Percentiles rank a stretch among this genome's conserved stretches.
Conservation (phyloP, 345 rosid genomes). For the Linum lewisii region DNA sequence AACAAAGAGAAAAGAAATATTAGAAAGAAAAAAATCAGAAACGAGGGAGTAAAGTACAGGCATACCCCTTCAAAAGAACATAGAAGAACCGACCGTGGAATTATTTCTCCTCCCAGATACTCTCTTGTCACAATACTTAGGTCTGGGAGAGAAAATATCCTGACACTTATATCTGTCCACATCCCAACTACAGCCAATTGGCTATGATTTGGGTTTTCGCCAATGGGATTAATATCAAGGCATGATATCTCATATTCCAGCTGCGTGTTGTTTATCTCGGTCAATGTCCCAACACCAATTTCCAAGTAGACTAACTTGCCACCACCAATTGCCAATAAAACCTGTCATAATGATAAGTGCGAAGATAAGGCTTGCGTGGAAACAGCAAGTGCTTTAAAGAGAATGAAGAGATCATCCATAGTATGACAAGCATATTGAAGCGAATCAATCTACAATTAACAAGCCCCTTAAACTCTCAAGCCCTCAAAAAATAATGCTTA, state of each 20-base stretch:
- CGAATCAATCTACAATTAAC: too few relatives aligned
- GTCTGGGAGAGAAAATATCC: slow-evolving; percentile 68
- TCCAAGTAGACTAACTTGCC: slow-evolving; percentile 88
- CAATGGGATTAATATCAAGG: slow-evolving; percentile 85
- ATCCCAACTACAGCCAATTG: slow-evolving; percentile 94
- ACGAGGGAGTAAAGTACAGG: slow-evolving; percentile 4
- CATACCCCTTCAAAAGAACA: slow-evolving; percentile 97
- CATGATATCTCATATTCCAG: slow-evolving; percentile 88
- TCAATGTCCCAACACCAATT: slow-evolving; percentile 73
- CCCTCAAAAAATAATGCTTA: too few relatives aligned
- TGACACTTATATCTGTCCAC: slow-evolving; percentile 96
- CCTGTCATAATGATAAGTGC: slow-evolving; percentile 32
- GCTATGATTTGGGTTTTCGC: slow-evolving; percentile 62
- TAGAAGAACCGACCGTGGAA: slow-evolving; percentile 84
- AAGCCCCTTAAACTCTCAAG: too few relatives aligned
- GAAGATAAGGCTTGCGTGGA: neutral
- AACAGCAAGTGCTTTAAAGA: neutral
- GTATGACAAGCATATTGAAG: neutral
- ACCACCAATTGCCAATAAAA: slow-evolving; percentile 89
- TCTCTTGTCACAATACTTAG: slow-evolving; percentile 77
- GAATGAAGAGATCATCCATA: neutral
- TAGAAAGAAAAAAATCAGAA: neutral
- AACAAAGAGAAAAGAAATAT: too few relatives aligned
- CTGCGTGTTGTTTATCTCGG: slow-evolving; percentile 55
- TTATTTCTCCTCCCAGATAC: slow-evolving; percentile 88